Evolutionary conservation across 2,329 filamentous ascomycete species (phyloP).

Genomic region (Paraphaeosphaeria sporulosa): DNA sequence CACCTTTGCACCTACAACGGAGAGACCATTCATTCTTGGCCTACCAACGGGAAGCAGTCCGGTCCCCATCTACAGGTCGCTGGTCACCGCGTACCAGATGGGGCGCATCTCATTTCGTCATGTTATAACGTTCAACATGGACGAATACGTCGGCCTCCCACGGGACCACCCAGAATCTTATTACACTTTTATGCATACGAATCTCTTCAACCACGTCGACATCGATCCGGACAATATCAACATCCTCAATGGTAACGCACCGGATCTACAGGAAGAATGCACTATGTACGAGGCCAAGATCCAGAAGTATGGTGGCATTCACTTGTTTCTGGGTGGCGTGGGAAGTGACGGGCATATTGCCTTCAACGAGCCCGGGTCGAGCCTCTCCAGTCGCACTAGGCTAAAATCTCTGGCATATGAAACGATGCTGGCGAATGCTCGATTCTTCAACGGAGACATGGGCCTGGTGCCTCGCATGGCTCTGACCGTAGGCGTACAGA

Average conservation of each 20-base stretch:
- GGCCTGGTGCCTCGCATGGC: conserved; percentile 80
- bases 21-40: conserved; percentile 81
- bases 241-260: conserved; percentile 82
- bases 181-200: conserved; percentile 91
- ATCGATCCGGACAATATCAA: conserved; percentile 83
- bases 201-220: conserved; percentile 88
- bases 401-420: conserved; percentile 89
- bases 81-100: conserved; percentile 75
- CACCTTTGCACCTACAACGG: conserved; percentile 73
- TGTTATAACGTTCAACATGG: conserved; percentile 94
- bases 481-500: conserved; percentile 84
- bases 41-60: conserved; percentile 85
- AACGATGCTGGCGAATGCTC: conserved; percentile 83
- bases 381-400: conserved; percentile 76
- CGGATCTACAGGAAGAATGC: conserved; percentile 78
- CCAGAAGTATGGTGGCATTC: conserved; percentile 76
- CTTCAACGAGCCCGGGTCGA: conserved; percentile 89
- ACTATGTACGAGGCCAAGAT: conserved; percentile 82
- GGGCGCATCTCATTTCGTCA: conserved; percentile 83
- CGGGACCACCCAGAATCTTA: conserved; percentile 86
- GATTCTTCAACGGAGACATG: conserved; percentile 81
- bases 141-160: conserved; percentile 86
- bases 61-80: conserved; percentile 76
- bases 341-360: conserved; percentile 88
- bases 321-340: conserved; percentile 87